Base-by-base conservation (phyloP, 768 basidiomycete species). In the Ephemerocybe angulata region DNA sequence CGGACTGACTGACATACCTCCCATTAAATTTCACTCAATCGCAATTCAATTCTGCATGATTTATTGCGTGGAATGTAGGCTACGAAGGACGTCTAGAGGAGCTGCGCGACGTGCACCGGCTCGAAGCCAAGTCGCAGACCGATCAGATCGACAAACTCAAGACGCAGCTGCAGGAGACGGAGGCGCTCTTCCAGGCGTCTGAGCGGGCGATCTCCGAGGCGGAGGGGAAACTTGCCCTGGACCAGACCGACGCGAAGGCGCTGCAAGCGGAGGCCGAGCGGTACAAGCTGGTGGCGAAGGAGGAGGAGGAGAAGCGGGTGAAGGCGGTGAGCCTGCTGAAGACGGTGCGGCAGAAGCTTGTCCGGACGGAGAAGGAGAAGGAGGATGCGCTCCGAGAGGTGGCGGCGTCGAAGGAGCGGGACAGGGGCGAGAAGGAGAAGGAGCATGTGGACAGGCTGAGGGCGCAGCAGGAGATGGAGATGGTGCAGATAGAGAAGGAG, bases 301-400 rank as follows among this genome's bases (percentile, higher is more conserved):
- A 98, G 57, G 97, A 98, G 66, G 97, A 98, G 68, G 97, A 99
- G 71, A 98, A 99, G 71, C 85, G 96, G 12, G 83, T 86, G 19
- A 99, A 98, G 64, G 95, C 95, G 0, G 88, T 98, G 60, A 88
- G 86, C 49, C 72, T 98, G 25, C 75, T 99, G 54, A 98, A 98
- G 72, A 93, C 93, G 1, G 91, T 98, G n/a, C 76, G 97, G 53
- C 87, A 93, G 71, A 99, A 98, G 69, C 74, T 96, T n/a, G 92
- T 98, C 27, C 98, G 93, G 65, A 87, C 93, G 4, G 96, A 98
- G 71, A 94, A 93, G 74, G 93, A 96, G 22, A 83, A 83, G 61
- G 94, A 98, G 33, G 93, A 96, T 55, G 76, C 81, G 0, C 55
- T 80, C 48, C 85, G 80, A 63, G 89, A 91, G 60, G 63, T 75